Conservation (phyloP, 2,329 filamentous ascomycete species). For the Fusarium sp. region DNA sequence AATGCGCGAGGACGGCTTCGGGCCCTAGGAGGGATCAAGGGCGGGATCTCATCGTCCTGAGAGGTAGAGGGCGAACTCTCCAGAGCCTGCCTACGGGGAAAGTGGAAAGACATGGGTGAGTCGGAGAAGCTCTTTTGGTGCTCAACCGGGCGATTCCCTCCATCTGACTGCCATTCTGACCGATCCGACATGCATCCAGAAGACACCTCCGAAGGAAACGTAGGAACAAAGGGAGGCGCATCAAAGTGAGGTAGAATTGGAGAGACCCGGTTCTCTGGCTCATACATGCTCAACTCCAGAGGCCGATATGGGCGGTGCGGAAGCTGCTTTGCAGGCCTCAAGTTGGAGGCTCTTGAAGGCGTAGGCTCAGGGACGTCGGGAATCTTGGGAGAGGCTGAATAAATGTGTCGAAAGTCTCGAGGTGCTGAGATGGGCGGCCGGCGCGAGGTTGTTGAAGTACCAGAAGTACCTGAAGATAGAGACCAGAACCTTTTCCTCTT, state of each 20-base stretch:
- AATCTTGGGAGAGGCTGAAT: slow-evolving; percentile 60
- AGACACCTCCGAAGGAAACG: slow-evolving; percentile 51
- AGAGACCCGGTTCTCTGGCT: slow-evolving; percentile 59
- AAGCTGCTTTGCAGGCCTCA: slow-evolving; percentile 40
- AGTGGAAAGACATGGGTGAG: slow-evolving; percentile 65
- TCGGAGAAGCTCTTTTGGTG: slow-evolving; percentile 60
- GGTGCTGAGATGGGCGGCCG: slow-evolving; percentile 70
- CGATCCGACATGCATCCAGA: slow-evolving; percentile 50
- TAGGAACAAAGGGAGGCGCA: slow-evolving; percentile 49
- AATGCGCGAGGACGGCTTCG: slow-evolving; percentile 55
- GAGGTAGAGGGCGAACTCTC: slow-evolving; percentile 39
- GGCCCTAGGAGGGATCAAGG: slow-evolving; percentile 58
- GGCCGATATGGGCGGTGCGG: slow-evolving; percentile 60
- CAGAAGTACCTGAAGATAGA: slow-evolving; percentile 51
- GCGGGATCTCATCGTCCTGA: slow-evolving; percentile 44
- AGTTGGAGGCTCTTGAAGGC: slow-evolving; percentile 36
- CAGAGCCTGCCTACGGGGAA: slow-evolving; percentile 59
- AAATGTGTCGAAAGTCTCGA: slow-evolving; percentile 70
- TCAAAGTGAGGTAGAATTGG: slow-evolving; percentile 67
- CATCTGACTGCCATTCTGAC: slow-evolving; percentile 37
- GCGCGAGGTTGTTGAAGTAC: slow-evolving; percentile 53
- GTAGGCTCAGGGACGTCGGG: slow-evolving; percentile 40
- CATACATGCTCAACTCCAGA: slow-evolving; percentile 68
- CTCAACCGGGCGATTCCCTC: slow-evolving; percentile 45
- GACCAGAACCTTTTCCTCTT: slow-evolving; percentile 61